Evolutionary conservation across 2,329 filamentous ascomycete species (phyloP).

Genomic region (Sphaerulina populicola): DNA sequence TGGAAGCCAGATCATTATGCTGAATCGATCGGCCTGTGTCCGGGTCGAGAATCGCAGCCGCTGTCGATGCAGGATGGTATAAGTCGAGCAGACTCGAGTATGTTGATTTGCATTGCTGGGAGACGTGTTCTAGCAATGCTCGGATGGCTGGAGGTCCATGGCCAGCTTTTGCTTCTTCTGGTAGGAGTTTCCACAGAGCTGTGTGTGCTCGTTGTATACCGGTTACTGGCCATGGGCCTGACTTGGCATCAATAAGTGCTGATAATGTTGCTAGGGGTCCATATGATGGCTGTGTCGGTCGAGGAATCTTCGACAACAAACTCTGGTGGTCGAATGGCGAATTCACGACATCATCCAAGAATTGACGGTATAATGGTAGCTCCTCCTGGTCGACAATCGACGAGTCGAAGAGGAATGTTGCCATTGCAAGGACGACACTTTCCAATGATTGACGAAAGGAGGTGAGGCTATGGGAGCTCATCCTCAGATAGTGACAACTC

Average conservation of each 20-base stretch:
- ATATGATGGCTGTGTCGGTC: conserved; percentile 18
- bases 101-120: conserved; percentile 25
- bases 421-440: conserved; percentile 8
- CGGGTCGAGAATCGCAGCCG: conserved; percentile 28
- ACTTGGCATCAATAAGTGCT: conserved; percentile 18
- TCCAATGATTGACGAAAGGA: not conserved
- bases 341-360: conserved; percentile 6
- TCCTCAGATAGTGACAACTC: not conserved
- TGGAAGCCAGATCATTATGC: conserved; percentile 24
- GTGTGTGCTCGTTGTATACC: conserved; percentile 32
- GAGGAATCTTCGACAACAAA: conserved; percentile 20
- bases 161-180: conserved; percentile 33
- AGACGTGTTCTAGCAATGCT: conserved; percentile 18
- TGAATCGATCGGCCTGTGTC: conserved; percentile 22
- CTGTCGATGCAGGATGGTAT: conserved; percentile 21
- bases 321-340: conserved; percentile 2
- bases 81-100: conserved; percentile 28
- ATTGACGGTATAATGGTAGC: conserved; percentile 5
- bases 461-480: not conserved
- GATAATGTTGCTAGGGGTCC: conserved; percentile 25
- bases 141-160: conserved; percentile 13
- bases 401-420: conserved; percentile 11
- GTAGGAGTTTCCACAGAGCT: conserved; percentile 34
- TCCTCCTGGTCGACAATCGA: conserved; percentile 12
- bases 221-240: conserved; percentile 28